Percentiles rank a stretch among this genome's conserved stretches.
These are phyloP conservation scores for Auxenochlorella pyrenoidosa DNA, from an alignment of 139 green algal species.

Conservation along the genomic window DNA sequence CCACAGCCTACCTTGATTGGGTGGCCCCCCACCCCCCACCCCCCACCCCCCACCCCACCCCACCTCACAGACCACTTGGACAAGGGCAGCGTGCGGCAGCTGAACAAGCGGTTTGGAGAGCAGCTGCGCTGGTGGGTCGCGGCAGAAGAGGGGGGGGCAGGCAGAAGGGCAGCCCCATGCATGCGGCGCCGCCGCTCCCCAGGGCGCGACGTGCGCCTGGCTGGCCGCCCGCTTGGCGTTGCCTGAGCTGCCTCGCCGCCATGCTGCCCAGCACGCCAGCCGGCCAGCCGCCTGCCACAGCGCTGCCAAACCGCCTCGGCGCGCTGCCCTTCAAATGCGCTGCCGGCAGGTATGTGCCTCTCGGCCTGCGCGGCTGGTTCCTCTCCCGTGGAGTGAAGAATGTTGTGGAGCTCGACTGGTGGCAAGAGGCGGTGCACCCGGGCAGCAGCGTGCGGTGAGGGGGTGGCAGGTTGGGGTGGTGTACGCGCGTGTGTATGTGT, in stretches of 20 bases:
- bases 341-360: conserved; percentile 75
- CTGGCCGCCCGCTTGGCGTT: too few relatives aligned
- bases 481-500: too few relatives aligned
- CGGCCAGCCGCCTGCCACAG: too few relatives aligned
- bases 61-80: conserved; percentile 85
- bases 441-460: conserved; percentile 26
- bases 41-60: too few relatives aligned
- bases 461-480: too few relatives aligned
- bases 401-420: conserved; percentile 86
- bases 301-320: too few relatives aligned
- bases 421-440: conserved; percentile 65
- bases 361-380: conserved; percentile 78
- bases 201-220: background rate
- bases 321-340: background rate
- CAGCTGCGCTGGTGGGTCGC: conserved; percentile 44
- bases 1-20: too few relatives aligned
- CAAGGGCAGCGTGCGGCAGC: conserved; percentile 44
- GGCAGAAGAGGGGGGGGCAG: too few relatives aligned
- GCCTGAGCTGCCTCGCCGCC: too few relatives aligned
- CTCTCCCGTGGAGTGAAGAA: conserved; percentile 47
- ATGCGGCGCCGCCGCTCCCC: too few relatives aligned
- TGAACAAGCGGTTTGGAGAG: conserved; percentile 60
- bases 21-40: too few relatives aligned
- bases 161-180: background rate
- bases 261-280: too few relatives aligned